Conservation (phyloP, 1,284 basidiomycete species). For the Lignosus rhinocerotis region DNA sequence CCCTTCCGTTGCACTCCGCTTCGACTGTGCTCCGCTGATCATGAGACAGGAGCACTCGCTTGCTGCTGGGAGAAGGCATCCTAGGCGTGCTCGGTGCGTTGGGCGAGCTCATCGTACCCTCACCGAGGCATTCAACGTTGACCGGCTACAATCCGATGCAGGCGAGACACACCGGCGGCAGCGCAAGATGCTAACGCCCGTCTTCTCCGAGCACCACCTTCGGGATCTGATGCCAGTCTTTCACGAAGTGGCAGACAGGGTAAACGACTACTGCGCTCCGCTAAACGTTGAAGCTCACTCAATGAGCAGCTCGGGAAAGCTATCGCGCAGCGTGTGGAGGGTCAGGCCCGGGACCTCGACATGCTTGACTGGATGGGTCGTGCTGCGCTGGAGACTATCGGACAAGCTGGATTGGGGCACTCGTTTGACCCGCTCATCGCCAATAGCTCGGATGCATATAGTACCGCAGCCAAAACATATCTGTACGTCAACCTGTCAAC, state of each 20-base stretch:
- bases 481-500: constrained; percentile 19
- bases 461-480: constrained; percentile 32
- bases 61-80: constrained; percentile 20
- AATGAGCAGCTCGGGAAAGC: constrained; percentile 11
- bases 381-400: constrained; percentile 36
- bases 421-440: constrained; percentile 39
- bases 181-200: constrained; percentile 33
- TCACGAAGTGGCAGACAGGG: constrained; percentile 29
- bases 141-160: constrained; percentile 1
- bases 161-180: constrained; percentile 30
- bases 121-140: background rate
- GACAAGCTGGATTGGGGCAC: constrained; percentile 40
- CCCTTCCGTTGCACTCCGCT: background rate
- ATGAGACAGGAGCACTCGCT: constrained; percentile 13
- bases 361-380: constrained; percentile 40
- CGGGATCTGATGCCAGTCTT: constrained; percentile 31
- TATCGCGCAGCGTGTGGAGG: constrained; percentile 28
- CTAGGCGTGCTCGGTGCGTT: constrained; percentile 18
- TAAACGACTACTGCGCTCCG: background rate
- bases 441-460: constrained; percentile 34
- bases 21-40: background rate
- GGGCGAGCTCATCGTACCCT: too few relatives aligned
- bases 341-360: constrained; percentile 26
- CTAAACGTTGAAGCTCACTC: too few relatives aligned
- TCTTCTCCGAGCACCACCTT: constrained; percentile 32